Conservation (phyloP, 2,329 filamentous ascomycete species). For the Pseudocercospora vitis region DNA sequence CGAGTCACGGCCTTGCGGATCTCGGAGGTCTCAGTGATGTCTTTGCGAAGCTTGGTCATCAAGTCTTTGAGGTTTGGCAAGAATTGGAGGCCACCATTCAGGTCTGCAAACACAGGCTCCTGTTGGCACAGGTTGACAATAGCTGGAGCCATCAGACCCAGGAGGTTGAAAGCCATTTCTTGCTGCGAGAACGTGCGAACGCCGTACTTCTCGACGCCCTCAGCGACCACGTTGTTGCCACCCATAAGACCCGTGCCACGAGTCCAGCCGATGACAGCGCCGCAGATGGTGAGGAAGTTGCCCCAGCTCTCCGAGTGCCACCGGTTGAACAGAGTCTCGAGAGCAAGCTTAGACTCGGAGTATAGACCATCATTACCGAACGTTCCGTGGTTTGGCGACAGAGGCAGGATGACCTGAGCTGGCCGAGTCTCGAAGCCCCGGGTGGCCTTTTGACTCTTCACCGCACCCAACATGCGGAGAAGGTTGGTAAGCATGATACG, state of each 20-base stretch:
- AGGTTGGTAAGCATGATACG: constrained; percentile 99
- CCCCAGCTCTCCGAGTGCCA: constrained; percentile 98
- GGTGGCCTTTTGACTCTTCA: constrained; percentile 87
- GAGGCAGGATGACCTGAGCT: constrained; percentile 90
- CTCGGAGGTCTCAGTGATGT: constrained; percentile 93
- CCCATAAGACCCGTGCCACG: constrained; percentile 97
- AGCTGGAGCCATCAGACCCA: constrained; percentile 90
- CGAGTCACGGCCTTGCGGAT: constrained; percentile 91
- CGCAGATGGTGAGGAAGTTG: constrained; percentile 96
- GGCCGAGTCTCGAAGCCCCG: constrained; percentile 92
- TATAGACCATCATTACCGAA: constrained; percentile 98
- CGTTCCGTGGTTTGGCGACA: constrained; percentile 97
- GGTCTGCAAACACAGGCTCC: constrained; percentile 93
- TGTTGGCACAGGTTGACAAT: constrained; percentile 94
- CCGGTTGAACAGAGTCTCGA: constrained; percentile 97
- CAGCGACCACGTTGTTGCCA: constrained; percentile 95
- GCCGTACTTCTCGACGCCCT: constrained; percentile 93
- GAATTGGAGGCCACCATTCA: constrained; percentile 97
- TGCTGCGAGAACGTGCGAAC: constrained; percentile 98
- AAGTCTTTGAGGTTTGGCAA: constrained; percentile 91
- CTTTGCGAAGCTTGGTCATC: constrained; percentile 90
- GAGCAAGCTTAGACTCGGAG: constrained; percentile 93
- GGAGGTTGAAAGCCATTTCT: constrained; percentile 98
- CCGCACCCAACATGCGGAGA: constrained; percentile 80
- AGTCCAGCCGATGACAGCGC: constrained; percentile 98